phyloP scores from a whole-genome alignment of 164 flowering plant genomes.

The Hamamelis virginiana region DNA sequence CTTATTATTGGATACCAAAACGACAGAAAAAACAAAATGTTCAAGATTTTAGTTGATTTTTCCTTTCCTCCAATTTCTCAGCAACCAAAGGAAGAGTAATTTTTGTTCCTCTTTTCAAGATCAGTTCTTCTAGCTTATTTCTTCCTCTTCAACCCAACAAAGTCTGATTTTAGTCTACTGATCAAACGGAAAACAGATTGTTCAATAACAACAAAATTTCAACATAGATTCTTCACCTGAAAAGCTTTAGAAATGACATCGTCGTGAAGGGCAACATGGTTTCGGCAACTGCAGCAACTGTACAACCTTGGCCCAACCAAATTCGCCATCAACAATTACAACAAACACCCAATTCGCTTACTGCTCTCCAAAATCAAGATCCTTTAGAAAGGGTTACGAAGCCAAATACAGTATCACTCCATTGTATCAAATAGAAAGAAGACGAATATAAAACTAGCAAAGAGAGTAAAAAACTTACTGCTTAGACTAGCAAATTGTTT shows the following conservation, averaged over 20 bases:
- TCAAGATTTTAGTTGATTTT: no score
- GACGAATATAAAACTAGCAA: neutral
- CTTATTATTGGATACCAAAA: no score
- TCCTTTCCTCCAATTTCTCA: neutral
- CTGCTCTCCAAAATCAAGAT: conserved; percentile 9
- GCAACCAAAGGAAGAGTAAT: neutral
- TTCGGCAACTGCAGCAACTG: conserved; percentile 69
- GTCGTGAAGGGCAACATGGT: conserved; percentile 65
- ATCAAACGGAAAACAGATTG: neutral
- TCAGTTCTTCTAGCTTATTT: neutral
- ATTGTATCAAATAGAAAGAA: neutral
- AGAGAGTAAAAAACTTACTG: neutral
- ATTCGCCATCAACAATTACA: conserved; percentile 36
- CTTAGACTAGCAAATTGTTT: neutral
- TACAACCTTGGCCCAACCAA: conserved; percentile 55
- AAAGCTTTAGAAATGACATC: conserved; percentile 68
- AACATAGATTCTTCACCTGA: conserved; percentile 39
- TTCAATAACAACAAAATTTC: no score
- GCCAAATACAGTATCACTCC: neutral
- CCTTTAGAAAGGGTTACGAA: neutral
- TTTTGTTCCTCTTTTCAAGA: neutral
- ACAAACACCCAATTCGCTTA: neutral
- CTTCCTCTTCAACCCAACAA: no score
- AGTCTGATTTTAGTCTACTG: no score
- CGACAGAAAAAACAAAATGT: no score